These are phyloP conservation scores for Nannochloropsis gaditana DNA, from an alignment of 108 stramenopile species.

Conservation along the genomic window DNA sequence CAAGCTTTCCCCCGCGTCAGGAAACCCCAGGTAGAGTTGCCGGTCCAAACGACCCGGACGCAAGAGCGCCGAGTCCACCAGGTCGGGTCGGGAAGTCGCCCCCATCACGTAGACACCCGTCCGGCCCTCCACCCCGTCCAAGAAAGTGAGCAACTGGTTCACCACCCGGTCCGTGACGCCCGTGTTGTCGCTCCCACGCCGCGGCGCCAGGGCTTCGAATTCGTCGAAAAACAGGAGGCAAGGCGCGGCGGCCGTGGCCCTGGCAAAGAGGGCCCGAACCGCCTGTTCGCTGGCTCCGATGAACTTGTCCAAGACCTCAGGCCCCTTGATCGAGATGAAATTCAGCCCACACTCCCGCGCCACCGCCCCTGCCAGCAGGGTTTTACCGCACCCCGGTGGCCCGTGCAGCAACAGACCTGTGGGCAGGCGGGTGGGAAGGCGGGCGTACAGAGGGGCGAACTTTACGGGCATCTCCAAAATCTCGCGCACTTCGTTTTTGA, in stretches of 20 bases:
- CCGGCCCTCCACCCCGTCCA: conserved; percentile 83
- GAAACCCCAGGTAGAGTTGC: conserved; percentile 63
- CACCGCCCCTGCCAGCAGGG: conserved; percentile 72
- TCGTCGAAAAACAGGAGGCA: conserved; percentile 91
- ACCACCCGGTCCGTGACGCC: conserved; percentile 96
- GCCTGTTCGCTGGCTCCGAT: conserved; percentile 95
- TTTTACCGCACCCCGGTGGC: conserved; percentile 91
- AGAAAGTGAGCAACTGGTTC: conserved; percentile 91
- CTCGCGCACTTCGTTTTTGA: conserved; percentile 44
- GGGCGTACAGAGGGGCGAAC: conserved; percentile 46
- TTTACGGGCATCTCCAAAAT: conserved; percentile 46
- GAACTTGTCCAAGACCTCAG: conserved; percentile 93
- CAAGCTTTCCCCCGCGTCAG: conserved; percentile 24
- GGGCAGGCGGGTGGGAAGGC: conserved; percentile 61
- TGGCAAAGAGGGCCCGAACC: conserved; percentile 78
- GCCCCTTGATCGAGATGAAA: conserved; percentile 76
- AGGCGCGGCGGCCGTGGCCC: conserved; percentile 76
- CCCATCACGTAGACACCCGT: conserved; percentile 76
- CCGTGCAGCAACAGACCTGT: conserved; percentile 88
- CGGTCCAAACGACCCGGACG: conserved; percentile 87
- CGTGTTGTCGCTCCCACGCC: conserved; percentile 84
- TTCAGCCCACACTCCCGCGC: conserved; percentile 72
- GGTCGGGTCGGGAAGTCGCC: conserved; percentile 86
- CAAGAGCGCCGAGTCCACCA: conserved; percentile 84
- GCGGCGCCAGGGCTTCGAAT: conserved; percentile 85